Evolutionary conservation across 2,329 filamentous ascomycete species (phyloP).

Genomic region (Knufia petricola): DNA sequence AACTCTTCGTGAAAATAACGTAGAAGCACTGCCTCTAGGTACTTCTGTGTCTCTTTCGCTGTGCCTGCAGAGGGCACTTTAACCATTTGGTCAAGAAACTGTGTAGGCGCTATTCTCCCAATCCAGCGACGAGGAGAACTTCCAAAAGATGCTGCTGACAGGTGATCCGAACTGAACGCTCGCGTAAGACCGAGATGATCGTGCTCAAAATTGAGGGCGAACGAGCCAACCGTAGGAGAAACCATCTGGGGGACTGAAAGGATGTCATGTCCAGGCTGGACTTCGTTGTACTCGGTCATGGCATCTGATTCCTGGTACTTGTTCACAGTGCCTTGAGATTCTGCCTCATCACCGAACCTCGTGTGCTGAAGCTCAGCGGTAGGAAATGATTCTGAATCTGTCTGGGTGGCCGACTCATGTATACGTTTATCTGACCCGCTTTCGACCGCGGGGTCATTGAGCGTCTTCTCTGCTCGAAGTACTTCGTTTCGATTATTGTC

Average conservation of each 20-base stretch:
- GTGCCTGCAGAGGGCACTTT: not conserved
- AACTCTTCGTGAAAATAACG: conserved; percentile 23
- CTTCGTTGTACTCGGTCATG: not conserved
- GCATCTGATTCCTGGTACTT: not conserved
- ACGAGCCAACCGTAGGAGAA: not conserved
- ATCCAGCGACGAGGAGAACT: not conserved
- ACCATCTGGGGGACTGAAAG: not conserved
- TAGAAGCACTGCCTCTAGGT: conserved; percentile 11
- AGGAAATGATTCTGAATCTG: not conserved
- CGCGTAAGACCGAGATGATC: not conserved
- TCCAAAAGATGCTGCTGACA: not conserved
- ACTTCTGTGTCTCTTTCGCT: not conserved
- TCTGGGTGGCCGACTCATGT: not conserved
- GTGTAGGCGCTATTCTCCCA: not conserved
- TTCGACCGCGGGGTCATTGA: not conserved
- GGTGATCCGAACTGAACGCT: not conserved
- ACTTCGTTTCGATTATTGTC: not conserved
- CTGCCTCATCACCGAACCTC: not conserved
- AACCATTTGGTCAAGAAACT: conserved; percentile 3
- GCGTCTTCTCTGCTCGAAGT: not conserved
- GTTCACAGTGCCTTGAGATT: not conserved
- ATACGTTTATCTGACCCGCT: not conserved
- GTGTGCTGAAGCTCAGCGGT: not conserved
- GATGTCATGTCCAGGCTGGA: not conserved
- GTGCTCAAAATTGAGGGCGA: not conserved